Base-by-base conservation (phyloP, 176 grass and related monocot genomes). In the Melocanna baccifera region DNA sequence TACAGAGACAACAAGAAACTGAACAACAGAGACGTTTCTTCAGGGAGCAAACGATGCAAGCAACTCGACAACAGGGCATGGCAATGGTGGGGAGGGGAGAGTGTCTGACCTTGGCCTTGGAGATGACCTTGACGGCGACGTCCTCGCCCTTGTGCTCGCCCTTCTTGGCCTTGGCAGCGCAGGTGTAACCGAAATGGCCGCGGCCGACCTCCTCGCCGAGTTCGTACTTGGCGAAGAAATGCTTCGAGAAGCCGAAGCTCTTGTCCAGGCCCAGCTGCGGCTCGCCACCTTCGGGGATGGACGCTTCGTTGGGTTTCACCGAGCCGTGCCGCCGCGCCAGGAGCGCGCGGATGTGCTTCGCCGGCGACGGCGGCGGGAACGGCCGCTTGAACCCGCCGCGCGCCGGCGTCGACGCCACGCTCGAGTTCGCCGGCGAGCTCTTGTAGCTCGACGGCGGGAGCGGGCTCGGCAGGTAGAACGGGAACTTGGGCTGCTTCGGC, bases 181-280 rank as follows among this genome's bases (percentile, higher is more conserved):
- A 99, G 37, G 97, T 99, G 69, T 99, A 99, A 13, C 97, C 97
- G 58, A 99, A 99, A 89, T 99, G 97, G 13, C 97, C 97, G 12
- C 97, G 89, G 15, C 97, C 97, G 56, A 99, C 90, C 88, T 99
- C 97, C 11, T 96, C 93, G 26, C 88, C 97, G 45, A 99, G 91
- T 36, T 99, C 97, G 86, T 94, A 99, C 85, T 89, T 99, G 81
- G 91, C 85, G 67, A 99, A 99, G 83, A 99, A 94, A 28, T 95
- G 90, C 84, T 91, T 99, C 22, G 93, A 94, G 92, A 99, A 99
- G 25, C 93, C 93, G 76, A 99, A 99, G 80, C 87, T 91, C 84
- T 99, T 99, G 81, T 99, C 97, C 34, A 99, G 88, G 45, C 91
- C 91, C 41, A 94, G 65, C 78, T 96, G 93, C 46, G 89, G 84